phyloP scores from a whole-genome alignment of 257 asterid species.

The Gynochthodes officinalis region DNA sequence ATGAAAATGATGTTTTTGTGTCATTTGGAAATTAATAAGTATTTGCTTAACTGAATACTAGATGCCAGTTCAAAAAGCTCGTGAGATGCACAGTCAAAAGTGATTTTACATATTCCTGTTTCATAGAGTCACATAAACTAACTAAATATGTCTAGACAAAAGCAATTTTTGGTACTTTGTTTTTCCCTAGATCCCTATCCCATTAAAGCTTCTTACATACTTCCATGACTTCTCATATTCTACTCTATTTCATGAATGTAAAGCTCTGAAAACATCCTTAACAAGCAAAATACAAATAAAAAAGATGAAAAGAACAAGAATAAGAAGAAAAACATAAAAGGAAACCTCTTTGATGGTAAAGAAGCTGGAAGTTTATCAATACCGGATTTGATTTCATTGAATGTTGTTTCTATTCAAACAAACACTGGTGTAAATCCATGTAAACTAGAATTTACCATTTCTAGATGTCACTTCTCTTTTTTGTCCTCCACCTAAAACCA shows the following conservation, averaged over 20 bases:
- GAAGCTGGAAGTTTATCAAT: background rate
- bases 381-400: background rate
- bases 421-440: background rate
- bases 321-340: background rate
- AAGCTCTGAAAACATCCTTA: background rate
- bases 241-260: background rate
- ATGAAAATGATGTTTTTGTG: no score
- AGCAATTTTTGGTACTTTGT: background rate
- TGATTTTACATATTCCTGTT: no score
- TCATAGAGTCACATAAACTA: background rate
- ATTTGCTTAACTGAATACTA: background rate
- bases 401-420: background rate
- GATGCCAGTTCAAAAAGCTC: background rate
- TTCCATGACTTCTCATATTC: background rate
- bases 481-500: constrained; percentile 99
- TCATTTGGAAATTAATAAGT: background rate
- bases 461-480: constrained; percentile 97
- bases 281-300: background rate
- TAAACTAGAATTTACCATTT: constrained; percentile 56
- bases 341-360: background rate
- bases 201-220: background rate
- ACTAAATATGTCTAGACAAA: background rate
- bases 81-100: background rate
- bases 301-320: background rate
- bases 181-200: background rate